These are phyloP conservation scores for Isatis lusitanica DNA, from an alignment of 441 rosid species.

Conservation along the genomic window DNA sequence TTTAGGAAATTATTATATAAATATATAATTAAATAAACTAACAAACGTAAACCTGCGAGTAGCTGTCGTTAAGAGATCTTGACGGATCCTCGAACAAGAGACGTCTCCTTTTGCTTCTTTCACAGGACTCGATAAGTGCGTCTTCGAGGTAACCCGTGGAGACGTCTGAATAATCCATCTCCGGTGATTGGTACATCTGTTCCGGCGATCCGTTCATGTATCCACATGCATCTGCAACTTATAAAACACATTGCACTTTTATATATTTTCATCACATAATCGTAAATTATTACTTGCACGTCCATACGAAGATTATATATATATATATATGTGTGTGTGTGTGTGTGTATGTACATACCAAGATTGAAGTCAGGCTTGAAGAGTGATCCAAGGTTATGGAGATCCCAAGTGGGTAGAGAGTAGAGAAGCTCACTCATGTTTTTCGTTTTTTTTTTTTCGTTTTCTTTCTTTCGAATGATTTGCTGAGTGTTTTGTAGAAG, in stretches of 20 bases:
- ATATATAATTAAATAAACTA: not conserved
- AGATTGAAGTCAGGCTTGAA: slow-evolving; percentile 73
- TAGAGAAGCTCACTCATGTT: slow-evolving; percentile 58
- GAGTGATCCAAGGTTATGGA: slow-evolving; percentile 70
- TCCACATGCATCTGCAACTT: slow-evolving; percentile 35
- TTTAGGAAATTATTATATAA: not conserved
- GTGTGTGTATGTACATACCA: slow-evolving; percentile 37
- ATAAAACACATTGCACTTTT: not conserved
- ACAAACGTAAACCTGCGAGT: slow-evolving; percentile 21
- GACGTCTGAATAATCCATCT: slow-evolving; percentile 41
- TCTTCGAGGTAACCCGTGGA: slow-evolving; percentile 90
- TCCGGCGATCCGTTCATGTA: slow-evolving; percentile 49
- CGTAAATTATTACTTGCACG: slow-evolving; percentile 33
- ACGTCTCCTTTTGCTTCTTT: slow-evolving; percentile 67
- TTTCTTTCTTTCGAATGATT: not conserved
- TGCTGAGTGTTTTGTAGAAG: slow-evolving; percentile 13
- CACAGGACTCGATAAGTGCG: slow-evolving; percentile 64
- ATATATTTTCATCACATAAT: not conserved
- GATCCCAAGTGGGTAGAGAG: slow-evolving; percentile 71
- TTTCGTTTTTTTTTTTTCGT: not conserved
- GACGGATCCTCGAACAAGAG: slow-evolving; percentile 41
- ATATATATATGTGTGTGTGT: not conserved
- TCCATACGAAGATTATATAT: slow-evolving; percentile 1
- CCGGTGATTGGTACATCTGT: slow-evolving; percentile 47
- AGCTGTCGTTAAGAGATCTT: not conserved